Evolutionary conservation across 345 rosid species (phyloP).

Genomic region (Anacardium occidentale): DNA sequence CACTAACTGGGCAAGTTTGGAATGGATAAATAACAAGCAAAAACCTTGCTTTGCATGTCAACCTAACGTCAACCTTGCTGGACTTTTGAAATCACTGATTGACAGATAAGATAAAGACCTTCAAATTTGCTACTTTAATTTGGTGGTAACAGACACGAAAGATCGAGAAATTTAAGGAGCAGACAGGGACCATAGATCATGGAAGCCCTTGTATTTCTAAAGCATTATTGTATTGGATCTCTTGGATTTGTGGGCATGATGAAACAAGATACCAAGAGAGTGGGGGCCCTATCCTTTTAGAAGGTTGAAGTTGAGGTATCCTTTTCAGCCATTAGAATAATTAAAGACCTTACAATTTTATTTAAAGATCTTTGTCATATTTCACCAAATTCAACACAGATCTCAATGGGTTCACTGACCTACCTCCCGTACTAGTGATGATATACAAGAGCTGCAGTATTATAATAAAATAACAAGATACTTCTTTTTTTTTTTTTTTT

Average conservation of each 20-base stretch:
- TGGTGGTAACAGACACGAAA: background rate
- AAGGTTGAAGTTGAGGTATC: constrained; percentile 32
- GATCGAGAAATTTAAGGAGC: constrained; percentile 21
- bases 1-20: background rate
- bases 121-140: background rate
- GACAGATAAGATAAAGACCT: background rate
- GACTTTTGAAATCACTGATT: background rate
- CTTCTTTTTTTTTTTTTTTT: background rate
- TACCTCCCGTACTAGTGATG: constrained; percentile 7
- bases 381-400: constrained; percentile 31
- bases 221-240: constrained; percentile 3
- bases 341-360: background rate
- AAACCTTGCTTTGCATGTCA: background rate
- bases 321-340: constrained; percentile 20
- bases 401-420: constrained; percentile 22
- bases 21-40: background rate
- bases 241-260: constrained; percentile 1
- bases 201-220: constrained; percentile 20
- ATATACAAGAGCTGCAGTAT: background rate
- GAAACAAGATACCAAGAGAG: constrained; percentile 8
- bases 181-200: constrained; percentile 22
- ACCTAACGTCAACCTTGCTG: background rate
- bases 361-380: constrained; percentile 20
- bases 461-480: background rate
- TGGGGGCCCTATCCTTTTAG: constrained; percentile 25